phyloP scores from a whole-genome alignment of 805 yeast species.

The Komagataella populi region DNA sequence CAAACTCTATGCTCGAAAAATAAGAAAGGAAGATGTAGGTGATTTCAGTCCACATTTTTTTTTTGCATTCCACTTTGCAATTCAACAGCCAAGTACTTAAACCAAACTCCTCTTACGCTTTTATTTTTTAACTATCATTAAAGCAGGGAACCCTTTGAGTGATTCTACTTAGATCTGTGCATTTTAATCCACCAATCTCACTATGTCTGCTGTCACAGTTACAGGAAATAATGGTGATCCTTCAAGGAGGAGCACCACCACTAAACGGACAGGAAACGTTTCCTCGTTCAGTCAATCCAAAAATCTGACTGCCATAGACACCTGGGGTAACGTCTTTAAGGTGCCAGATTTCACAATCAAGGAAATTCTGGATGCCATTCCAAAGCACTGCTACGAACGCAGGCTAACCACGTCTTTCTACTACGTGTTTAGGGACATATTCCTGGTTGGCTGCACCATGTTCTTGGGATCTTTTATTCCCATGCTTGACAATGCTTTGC shows the following conservation, averaged over 20 bases:
- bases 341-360: slow-evolving; percentile 70
- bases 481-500: slow-evolving; percentile 22
- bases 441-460: slow-evolving; percentile 15
- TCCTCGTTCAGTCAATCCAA: slow-evolving; percentile 8
- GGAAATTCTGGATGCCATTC: slow-evolving; percentile 61
- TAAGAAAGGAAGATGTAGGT: background rate
- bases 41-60: background rate
- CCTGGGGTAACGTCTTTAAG: slow-evolving; percentile 51
- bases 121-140: background rate
- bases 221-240: slow-evolving; percentile 11
- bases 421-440: slow-evolving; percentile 59
- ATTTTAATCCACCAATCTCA: slow-evolving; percentile 2
- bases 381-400: slow-evolving; percentile 63
- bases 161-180: background rate
- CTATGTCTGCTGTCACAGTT: slow-evolving; percentile 20
- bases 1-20: background rate
- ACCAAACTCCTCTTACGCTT: background rate
- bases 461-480: slow-evolving; percentile 42
- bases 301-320: slow-evolving; percentile 29
- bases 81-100: background rate
- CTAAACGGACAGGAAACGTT: slow-evolving; percentile 9
- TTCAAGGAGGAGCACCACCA: background rate
- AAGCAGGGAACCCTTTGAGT: background rate
- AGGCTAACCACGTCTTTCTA: slow-evolving; percentile 36
- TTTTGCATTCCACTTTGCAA: background rate